Evolutionary conservation across 371 early-diverging fungal species (phyloP).

Genomic region (Parasitella parasitica): DNA sequence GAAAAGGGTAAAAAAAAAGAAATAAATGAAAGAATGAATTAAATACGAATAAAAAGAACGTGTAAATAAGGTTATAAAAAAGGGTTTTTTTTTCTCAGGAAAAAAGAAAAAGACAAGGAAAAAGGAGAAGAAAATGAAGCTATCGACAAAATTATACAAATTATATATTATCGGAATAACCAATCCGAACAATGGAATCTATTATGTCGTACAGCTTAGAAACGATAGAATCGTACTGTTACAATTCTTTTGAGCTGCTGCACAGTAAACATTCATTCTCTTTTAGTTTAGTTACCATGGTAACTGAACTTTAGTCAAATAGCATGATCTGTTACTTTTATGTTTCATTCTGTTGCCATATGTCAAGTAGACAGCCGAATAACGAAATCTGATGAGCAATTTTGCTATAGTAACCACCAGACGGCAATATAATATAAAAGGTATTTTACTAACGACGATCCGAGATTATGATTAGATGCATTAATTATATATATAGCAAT

Average conservation of each 20-base stretch:
- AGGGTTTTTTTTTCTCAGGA: constrained; percentile 1
- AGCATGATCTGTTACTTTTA: not conserved
- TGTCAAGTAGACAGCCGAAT: not conserved
- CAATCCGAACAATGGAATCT: constrained; percentile 24
- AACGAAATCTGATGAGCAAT: not conserved
- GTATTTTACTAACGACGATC: not conserved
- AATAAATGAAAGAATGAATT: not conserved
- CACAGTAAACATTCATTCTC: not conserved
- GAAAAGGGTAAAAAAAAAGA: not conserved
- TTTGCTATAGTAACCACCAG: not conserved
- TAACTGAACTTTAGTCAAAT: not conserved
- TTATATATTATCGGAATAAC: constrained; percentile 15
- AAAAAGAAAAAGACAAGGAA: constrained; percentile 6
- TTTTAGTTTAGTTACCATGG: not conserved
- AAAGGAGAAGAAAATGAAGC: not conserved
- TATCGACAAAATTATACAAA: not conserved
- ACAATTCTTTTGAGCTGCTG: not conserved
- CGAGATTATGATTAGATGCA: not conserved
- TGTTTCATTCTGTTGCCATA: not conserved
- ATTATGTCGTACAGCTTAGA: constrained; percentile 11
- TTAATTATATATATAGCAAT: not conserved
- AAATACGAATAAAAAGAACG: not conserved
- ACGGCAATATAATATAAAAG: not conserved
- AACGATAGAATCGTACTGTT: not conserved
- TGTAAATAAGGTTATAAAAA: not conserved